phyloP scores from a whole-genome alignment of 1,284 basidiomycete genomes.

The Pholiota adiposa region DNA sequence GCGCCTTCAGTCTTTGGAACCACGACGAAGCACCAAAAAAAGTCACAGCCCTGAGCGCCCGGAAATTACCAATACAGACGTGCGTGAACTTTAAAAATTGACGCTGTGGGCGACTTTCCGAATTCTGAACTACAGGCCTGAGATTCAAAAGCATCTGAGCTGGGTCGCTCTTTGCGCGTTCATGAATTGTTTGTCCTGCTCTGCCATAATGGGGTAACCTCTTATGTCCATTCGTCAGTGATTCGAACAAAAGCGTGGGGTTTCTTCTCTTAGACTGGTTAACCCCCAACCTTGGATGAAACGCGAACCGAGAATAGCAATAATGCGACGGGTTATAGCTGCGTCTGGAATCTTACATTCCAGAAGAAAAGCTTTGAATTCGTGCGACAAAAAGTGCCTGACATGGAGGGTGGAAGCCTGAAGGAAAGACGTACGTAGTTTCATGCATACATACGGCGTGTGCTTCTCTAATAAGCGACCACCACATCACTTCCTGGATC shows the following conservation, averaged over 20 bases:
- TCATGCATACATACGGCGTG: neutral
- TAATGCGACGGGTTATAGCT: neutral
- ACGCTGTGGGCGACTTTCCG: too few species aligned
- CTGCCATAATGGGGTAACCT: neutral
- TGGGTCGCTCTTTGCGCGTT: neutral
- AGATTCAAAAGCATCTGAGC: neutral
- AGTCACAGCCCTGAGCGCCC: conserved; percentile 2
- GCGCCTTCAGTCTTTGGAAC: too few species aligned
- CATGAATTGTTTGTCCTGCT: neutral
- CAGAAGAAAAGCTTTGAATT: neutral
- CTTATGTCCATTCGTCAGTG: neutral
- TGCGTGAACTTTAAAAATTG: too few species aligned
- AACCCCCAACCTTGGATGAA: neutral
- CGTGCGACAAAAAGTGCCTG: neutral
- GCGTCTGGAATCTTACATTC: neutral
- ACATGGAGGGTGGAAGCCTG: neutral
- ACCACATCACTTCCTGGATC: neutral
- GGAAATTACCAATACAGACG: neutral
- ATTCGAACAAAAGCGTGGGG: neutral
- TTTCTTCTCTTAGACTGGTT: neutral
- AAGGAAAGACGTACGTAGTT: neutral
- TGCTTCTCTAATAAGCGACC: neutral
- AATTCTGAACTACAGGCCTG: neutral
- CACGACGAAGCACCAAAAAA: neutral
- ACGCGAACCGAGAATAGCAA: neutral